Conservation (phyloP, 192 early-diverging fungal species). For the Coemansia sp. region DNA sequence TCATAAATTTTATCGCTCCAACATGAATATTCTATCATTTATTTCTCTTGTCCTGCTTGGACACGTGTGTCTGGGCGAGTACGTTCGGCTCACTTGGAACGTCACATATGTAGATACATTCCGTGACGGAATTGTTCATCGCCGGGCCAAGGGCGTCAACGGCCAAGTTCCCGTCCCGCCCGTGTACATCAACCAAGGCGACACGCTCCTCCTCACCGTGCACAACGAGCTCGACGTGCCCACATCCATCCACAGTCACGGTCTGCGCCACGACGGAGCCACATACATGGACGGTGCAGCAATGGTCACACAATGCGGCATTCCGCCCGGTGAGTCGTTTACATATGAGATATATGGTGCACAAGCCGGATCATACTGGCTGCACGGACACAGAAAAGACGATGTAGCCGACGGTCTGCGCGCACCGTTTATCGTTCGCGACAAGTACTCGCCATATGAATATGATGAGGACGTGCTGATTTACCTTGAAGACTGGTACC, state of each 20-base stretch:
- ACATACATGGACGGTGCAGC: conserved; percentile 65
- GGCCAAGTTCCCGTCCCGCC: conserved; percentile 56
- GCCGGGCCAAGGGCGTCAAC: conserved; percentile 64
- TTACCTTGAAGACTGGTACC: conserved; percentile 70
- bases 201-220: conserved; percentile 23
- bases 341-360: conserved; percentile 62
- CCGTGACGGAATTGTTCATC: conserved; percentile 59
- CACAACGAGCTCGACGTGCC: conserved; percentile 56
- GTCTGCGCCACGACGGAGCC: conserved; percentile 68
- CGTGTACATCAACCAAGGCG: conserved; percentile 13
- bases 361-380: conserved; percentile 72
- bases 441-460: conserved; percentile 33
- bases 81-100: conserved; percentile 53
- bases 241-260: conserved; percentile 71
- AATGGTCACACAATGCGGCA: conserved; percentile 70
- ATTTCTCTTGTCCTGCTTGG: not conserved
- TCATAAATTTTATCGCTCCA: not conserved
- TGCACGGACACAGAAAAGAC: conserved; percentile 63
- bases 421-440: conserved; percentile 63
- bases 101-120: conserved; percentile 60
- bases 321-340: conserved; percentile 60
- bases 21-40: not conserved
- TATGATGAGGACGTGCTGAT: conserved; percentile 62
- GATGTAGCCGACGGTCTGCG: conserved; percentile 82
- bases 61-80: not conserved